These are phyloP conservation scores for Moelleriella libera DNA, from an alignment of 2,329 filamentous ascomycete genomes.

Conservation along the genomic window DNA sequence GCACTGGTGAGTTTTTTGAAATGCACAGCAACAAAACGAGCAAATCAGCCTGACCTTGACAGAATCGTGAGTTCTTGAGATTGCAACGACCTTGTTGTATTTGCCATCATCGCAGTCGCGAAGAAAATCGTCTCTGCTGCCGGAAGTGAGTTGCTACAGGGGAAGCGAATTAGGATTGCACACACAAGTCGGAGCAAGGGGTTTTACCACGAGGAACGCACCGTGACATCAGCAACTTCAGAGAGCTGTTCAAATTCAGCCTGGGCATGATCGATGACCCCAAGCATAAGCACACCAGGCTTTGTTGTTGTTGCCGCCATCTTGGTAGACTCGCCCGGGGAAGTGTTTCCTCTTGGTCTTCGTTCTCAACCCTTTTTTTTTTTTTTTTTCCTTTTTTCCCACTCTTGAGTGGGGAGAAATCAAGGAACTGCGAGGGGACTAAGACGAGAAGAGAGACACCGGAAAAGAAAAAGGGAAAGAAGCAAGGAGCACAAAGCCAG, in stretches of 20 bases:
- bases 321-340: neutral
- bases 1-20: neutral
- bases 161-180: neutral
- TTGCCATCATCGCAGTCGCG: conserved; percentile 40
- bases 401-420: neutral
- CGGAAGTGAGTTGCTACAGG: conserved; percentile 6
- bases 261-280: conserved; percentile 7
- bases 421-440: neutral
- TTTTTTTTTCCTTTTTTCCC: neutral
- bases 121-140: conserved; percentile 7
- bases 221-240: conserved; percentile 6
- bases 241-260: conserved; percentile 8
- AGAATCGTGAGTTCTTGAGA: conserved; percentile 39
- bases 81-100: conserved; percentile 40
- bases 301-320: neutral
- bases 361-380: no score
- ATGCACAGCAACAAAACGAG: no score
- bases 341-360: no score
- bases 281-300: conserved; percentile 8
- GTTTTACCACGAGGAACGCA: neutral
- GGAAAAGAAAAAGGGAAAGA: neutral
- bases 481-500: neutral
- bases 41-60: conserved; percentile 1
- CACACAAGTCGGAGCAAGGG: neutral
- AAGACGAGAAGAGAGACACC: neutral